A percentile compares a stretch with the other conserved stretches of the same genome.
Evolutionary conservation across 352 stramenopile species (phyloP).

Genomic region (Plasmopara muralis): DNA sequence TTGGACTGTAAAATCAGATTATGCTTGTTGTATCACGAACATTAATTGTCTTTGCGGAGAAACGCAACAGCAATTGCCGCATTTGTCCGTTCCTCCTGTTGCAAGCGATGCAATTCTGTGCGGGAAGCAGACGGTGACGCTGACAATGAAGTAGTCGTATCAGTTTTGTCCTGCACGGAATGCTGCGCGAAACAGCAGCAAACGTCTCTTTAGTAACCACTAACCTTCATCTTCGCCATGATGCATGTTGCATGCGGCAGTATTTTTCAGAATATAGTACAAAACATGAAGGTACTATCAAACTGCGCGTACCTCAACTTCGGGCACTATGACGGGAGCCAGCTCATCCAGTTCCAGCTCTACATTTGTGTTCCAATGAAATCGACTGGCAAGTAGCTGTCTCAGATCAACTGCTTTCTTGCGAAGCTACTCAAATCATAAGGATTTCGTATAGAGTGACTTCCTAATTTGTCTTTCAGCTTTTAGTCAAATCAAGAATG

Average conservation of each 20-base stretch:
- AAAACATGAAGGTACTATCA: background rate
- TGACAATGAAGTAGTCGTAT: slow-evolving; percentile 1
- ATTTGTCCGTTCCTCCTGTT: slow-evolving; percentile 23
- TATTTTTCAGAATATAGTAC: slow-evolving; percentile 17
- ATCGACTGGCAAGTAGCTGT: slow-evolving; percentile 33
- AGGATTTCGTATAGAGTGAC: background rate
- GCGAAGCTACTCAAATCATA: slow-evolving; percentile 21
- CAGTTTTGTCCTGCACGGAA: background rate
- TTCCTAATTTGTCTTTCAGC: background rate
- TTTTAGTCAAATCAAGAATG: background rate
- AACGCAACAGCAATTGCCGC: slow-evolving; percentile 30
- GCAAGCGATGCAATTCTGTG: slow-evolving; percentile 4
- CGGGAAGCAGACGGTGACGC: background rate
- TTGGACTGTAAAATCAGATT: too few species aligned
- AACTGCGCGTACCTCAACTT: slow-evolving; percentile 27
- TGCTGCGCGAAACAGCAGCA: slow-evolving; percentile 11
- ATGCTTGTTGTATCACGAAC: too few species aligned
- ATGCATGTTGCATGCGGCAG: slow-evolving; percentile 6
- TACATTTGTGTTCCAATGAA: slow-evolving; percentile 22
- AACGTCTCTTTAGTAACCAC: slow-evolving; percentile 12
- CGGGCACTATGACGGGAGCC: slow-evolving; percentile 37
- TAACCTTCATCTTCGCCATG: slow-evolving; percentile 12
- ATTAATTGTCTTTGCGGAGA: slow-evolving; percentile 3
- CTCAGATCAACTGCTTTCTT: slow-evolving; percentile 25
- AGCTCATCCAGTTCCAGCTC: slow-evolving; percentile 36